Evolutionary conservation across 371 early-diverging fungal genomes (phyloP).

Genomic region (Mucor piriformis): DNA sequence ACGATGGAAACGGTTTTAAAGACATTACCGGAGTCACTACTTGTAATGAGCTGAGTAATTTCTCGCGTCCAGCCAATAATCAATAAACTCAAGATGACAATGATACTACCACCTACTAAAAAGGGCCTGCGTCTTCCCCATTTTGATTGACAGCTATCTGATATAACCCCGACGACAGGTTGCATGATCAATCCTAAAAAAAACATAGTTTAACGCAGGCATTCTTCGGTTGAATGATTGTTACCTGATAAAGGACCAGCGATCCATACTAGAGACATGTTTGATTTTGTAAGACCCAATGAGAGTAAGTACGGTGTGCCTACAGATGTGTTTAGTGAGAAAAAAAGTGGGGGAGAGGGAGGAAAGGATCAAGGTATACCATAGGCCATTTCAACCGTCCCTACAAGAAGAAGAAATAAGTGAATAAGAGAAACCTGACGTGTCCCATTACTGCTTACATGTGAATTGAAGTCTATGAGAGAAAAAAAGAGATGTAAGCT

Average conservation of each 20-base stretch:
- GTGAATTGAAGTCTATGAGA: conserved; percentile 44
- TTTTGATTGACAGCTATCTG: conserved; percentile 70
- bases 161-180: conserved; percentile 79
- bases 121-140: conserved; percentile 80
- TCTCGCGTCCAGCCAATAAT: conserved; percentile 85
- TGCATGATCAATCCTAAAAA: conserved; percentile 75
- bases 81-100: conserved; percentile 65
- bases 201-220: background rate
- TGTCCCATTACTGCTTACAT: conserved; percentile 42
- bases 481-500: too few relatives aligned
- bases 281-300: conserved; percentile 82
- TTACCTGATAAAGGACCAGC: conserved; percentile 94
- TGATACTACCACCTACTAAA: conserved; percentile 67
- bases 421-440: background rate
- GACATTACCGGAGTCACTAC: conserved; percentile 36
- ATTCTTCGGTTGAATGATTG: too few relatives aligned
- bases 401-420: conserved; percentile 18
- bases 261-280: conserved; percentile 93
- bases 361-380: too few relatives aligned
- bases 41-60: conserved; percentile 54
- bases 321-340: conserved; percentile 10
- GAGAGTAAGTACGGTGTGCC: conserved; percentile 91
- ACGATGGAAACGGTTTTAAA: conserved; percentile 48
- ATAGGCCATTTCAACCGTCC: conserved; percentile 76
- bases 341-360: too few relatives aligned